Evolutionary conservation across 1,284 basidiomycete species (phyloP), one percentile per base, ranked within the genome.

Genomic region (Sporisorium reilianum): DNA sequence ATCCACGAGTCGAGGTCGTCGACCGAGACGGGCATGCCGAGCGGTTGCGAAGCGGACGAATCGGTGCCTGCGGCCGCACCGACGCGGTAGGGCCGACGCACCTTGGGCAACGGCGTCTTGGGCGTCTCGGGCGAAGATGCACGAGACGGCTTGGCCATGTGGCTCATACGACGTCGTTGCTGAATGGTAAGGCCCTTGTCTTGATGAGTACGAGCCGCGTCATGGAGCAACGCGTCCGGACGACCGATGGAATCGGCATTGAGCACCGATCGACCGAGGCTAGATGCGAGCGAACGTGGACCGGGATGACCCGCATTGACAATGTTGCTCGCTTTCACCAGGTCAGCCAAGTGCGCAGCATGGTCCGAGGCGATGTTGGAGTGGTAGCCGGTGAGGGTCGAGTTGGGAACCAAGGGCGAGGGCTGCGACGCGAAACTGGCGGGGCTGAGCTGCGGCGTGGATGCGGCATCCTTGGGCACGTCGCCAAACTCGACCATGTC

Each of bases 121-220:
- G 55, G 44, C 23, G 50, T 55, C 45, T 74, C 71, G 25, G 71
- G 71, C 20, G 50, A 12, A 18, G 12, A 7, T 12, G 23, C 23
- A 23, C 14, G 30, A 12, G 42, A 25, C 0, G 58, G 23, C 32
- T 42, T 36, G 20, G 60, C 54, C 53, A 67, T 54, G 25, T 61
- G 64, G 51, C 64, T 75, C 28, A 75, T 16, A 4, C 73, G 64
- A 38, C 73, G 64, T n/a, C 73, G 59, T 49, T 75, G 73, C 28
- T 75, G 73, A n/a, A 75, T 71, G 32, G 73, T 67, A 18, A 75
- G 42, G 12, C 57, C 57, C 45, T 64, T 57, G 41, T 40, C 44
- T 3, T n/a, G n/a, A n/a, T 51, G 46, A 7, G 25, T 14, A 16
- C 18, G 40, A 30, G 6, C 44, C 9, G 32, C 49, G 9, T 49